Evolutionary conservation across 805 yeast species (phyloP).

Genomic region (Phaffomyces thermotolerans): DNA sequence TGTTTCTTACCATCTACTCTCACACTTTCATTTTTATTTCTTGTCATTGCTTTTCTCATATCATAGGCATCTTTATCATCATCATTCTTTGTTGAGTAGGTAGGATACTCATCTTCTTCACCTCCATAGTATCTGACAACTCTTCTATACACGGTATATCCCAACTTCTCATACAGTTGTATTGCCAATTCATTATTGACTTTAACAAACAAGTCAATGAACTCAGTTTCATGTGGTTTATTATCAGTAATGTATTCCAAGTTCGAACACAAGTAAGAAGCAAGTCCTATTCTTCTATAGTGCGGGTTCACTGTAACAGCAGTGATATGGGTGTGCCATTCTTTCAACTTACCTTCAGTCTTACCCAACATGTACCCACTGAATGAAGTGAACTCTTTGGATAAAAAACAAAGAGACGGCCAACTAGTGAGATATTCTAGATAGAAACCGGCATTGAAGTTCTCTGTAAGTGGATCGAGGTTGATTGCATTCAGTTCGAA

Average conservation of each 20-base stretch:
- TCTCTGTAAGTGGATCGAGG: slow-evolving; percentile 86
- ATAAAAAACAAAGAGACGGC: slow-evolving; percentile 86
- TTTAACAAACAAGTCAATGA: slow-evolving; percentile 86
- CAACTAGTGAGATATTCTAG: slow-evolving; percentile 74
- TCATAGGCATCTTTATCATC: slow-evolving; percentile 86
- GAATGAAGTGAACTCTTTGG: slow-evolving; percentile 37
- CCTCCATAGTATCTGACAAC: slow-evolving; percentile 84
- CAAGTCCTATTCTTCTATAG: slow-evolving; percentile 81
- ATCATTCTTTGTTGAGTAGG: slow-evolving; percentile 34
- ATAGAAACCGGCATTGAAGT: slow-evolving; percentile 79
- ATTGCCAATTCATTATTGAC: slow-evolving; percentile 78
- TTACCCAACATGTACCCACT: slow-evolving; percentile 93
- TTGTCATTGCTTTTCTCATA: slow-evolving; percentile 60
- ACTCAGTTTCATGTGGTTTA: slow-evolving; percentile 75
- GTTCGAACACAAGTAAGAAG: slow-evolving; percentile 68
- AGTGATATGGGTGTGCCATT: slow-evolving; percentile 96
- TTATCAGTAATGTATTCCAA: slow-evolving; percentile 67
- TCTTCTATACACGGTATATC: slow-evolving; percentile 77
- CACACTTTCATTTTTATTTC: slow-evolving; percentile 49
- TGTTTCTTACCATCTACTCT: slow-evolving; percentile 54
- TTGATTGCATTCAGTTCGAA: slow-evolving; percentile 69
- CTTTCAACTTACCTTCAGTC: slow-evolving; percentile 76
- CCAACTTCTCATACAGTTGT: slow-evolving; percentile 76
- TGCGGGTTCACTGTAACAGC: slow-evolving; percentile 87
- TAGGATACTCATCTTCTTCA: slow-evolving; percentile 34